Base-by-base conservation (phyloP, 73 alveolate genomes). In the Effrenium voratum region DNA sequence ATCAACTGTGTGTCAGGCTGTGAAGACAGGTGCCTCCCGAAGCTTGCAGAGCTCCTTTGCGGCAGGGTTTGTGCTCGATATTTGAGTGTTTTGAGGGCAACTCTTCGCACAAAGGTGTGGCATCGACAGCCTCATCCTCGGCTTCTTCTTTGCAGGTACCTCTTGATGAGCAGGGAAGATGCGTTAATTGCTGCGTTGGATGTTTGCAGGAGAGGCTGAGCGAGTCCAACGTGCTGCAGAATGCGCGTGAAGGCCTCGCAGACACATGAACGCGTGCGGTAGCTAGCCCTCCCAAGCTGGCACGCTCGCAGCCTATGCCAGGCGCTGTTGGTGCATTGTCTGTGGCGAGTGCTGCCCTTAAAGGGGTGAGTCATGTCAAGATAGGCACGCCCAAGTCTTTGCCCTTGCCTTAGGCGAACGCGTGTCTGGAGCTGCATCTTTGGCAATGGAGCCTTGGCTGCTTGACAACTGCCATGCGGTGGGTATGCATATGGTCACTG, bases 291-390 rank as follows among this genome's bases (percentile, higher is more conserved):
- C 28, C 28, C 10, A 52, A 52, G 66, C 66, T 52, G 10, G 66
- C 28, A 52, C 19, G 66, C 66, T 13, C 19, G 19, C 66, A 52
- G 47, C 46, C 75, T n/a, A 19, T 30, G 83, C 44, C 66, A 86
- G 94, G 94, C n/a, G 94, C 94, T 8, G 94, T 86, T 41, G 57
- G 83, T 28, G 94, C 94, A 32, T 26, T 86, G 83, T 86, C 94
- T 10, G 94, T 86, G 43, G 94, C 94, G 66, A 86, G 94, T 44
- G 46, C 66, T 15, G 34, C 10, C 45, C 94, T 41, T 46, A 46
- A 68, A 68, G 43, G 44, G 34, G 79, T 68, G 43, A 34, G 80
- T 30, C 80, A 26, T 68, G 80, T 19, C 44, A 68, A 68, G 1
- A 19, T 26, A 12, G 19, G 24, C 28, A 68, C 13, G 13, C 43